A percentile compares a stretch with the other conserved stretches of the same genome.
phyloP scores from a whole-genome alignment of 2,329 filamentous ascomycete species.

The Exophiala spinifera region DNA sequence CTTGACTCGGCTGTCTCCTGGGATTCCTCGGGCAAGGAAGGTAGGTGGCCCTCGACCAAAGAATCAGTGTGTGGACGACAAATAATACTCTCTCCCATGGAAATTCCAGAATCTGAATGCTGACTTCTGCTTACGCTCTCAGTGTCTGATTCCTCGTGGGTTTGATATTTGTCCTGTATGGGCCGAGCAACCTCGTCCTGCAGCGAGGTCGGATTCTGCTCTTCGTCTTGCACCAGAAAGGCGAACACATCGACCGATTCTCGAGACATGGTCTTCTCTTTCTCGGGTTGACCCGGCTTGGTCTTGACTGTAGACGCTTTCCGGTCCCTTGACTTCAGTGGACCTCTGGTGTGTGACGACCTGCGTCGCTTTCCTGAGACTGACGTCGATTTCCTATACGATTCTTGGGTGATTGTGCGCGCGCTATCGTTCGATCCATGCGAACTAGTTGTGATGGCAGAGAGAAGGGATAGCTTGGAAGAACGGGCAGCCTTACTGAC shows the following conservation, averaged over 20 bases:
- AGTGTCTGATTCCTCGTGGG: conserved; percentile 20
- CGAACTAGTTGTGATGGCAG: conserved; percentile 24
- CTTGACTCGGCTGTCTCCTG: conserved; percentile 6
- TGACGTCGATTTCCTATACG: conserved; percentile 24
- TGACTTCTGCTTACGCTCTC: conserved; percentile 28
- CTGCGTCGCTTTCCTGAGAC: conserved; percentile 10
- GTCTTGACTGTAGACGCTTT: conserved; percentile 5
- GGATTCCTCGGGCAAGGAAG: conserved; percentile 17
- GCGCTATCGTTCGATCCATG: conserved; percentile 28
- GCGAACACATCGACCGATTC: conserved; percentile 26
- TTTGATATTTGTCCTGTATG: not conserved
- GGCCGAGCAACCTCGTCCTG: conserved; percentile 1
- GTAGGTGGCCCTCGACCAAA: conserved; percentile 9
- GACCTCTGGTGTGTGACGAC: conserved; percentile 13
- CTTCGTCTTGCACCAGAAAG: conserved; percentile 25
- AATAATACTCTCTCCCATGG: conserved; percentile 34
- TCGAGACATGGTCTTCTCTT: conserved; percentile 19
- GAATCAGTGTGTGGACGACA: conserved; percentile 5
- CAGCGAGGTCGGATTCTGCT: not conserved
- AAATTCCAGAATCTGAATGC: conserved; percentile 37
- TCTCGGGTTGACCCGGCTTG: not conserved
- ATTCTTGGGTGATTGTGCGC: conserved; percentile 28
- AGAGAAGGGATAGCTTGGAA: conserved; percentile 29
- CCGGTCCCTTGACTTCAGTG: conserved; percentile 5
- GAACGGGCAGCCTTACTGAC: conserved; percentile 26